Evolutionary conservation across 257 asterid species (phyloP).

Genomic region (Catharanthus roseus): DNA sequence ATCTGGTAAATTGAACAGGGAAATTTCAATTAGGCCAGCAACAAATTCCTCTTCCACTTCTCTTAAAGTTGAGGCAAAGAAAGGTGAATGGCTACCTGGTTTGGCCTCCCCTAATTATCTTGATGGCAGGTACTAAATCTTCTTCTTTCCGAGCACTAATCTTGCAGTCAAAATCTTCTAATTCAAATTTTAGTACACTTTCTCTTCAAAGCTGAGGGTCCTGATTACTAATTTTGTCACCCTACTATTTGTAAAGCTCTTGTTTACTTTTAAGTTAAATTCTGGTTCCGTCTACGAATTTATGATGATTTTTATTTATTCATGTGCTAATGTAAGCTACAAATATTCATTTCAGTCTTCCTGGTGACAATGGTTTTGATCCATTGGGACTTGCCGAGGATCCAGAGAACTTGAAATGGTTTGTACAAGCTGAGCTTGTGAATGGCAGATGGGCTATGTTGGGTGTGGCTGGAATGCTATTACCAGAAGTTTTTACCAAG

Average conservation of each 20-base stretch:
- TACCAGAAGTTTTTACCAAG: slow-evolving; percentile 74
- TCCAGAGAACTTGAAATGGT: slow-evolving; percentile 81
- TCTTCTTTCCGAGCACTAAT: neutral
- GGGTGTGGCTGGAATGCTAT: slow-evolving; percentile 84
- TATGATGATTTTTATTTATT: neutral
- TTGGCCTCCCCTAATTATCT: slow-evolving; percentile 77
- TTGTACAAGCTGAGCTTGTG: slow-evolving; percentile 81
- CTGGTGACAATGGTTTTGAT: slow-evolving; percentile 93
- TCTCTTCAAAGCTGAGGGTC: too few relatives aligned
- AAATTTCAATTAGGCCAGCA: slow-evolving; percentile 38
- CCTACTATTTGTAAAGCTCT: too few relatives aligned
- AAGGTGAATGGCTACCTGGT: slow-evolving; percentile 97
- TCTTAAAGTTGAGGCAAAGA: slow-evolving; percentile 82
- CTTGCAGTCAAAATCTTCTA: too few relatives aligned
- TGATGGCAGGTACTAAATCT: slow-evolving; percentile 57
- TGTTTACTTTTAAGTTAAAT: too few relatives aligned
- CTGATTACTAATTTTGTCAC: too few relatives aligned
- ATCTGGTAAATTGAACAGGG: slow-evolving; percentile 49
- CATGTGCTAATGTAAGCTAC: neutral
- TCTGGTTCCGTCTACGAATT: too few relatives aligned
- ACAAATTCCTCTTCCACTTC: slow-evolving; percentile 31
- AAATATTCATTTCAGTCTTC: slow-evolving; percentile 34
- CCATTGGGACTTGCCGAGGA: slow-evolving; percentile 88
- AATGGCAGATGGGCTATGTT: slow-evolving; percentile 97
- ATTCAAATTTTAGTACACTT: too few relatives aligned